Percentiles rank a stretch among this genome's conserved stretches.
Evolutionary conservation across 169 alveolate species (phyloP).

Genomic region (Plasmodium inui): DNA sequence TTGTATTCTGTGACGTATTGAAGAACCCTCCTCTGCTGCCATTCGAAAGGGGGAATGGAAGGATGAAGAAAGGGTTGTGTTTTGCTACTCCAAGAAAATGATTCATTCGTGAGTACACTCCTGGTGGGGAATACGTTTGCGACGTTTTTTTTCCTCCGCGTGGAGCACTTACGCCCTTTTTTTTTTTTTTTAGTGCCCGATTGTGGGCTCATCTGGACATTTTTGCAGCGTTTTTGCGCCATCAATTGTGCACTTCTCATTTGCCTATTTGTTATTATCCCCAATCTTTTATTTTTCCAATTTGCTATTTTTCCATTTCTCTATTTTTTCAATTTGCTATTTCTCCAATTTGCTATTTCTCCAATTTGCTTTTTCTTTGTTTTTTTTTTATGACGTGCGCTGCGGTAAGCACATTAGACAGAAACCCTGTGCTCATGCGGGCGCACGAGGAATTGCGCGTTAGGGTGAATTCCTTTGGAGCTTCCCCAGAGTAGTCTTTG

Average conservation of each 20-base stretch:
- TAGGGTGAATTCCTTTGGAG: neutral
- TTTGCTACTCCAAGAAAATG: neutral
- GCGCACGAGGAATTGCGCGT: neutral
- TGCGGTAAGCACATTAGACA: neutral
- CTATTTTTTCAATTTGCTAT: neutral
- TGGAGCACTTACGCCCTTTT: neutral
- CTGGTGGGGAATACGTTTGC: neutral
- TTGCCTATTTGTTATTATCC: neutral
- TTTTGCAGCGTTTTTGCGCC: neutral
- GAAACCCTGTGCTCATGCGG: neutral
- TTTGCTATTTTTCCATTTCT: neutral
- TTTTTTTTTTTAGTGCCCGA: neutral
- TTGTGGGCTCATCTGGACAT: neutral
- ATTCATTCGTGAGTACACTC: neutral
- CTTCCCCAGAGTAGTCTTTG: neutral
- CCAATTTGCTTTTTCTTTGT: neutral
- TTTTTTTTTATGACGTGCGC: neutral
- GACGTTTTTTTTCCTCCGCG: neutral
- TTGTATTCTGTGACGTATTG: conserved; percentile 37
- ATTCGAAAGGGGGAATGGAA: neutral
- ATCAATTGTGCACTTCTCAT: neutral
- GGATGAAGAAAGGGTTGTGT: neutral
- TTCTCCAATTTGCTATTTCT: neutral
- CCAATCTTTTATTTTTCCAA: neutral
- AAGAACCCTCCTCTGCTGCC: neutral